These are phyloP conservation scores for Myxozyma nipponensis DNA, from an alignment of 805 yeast genomes.

Conservation along the genomic window DNA sequence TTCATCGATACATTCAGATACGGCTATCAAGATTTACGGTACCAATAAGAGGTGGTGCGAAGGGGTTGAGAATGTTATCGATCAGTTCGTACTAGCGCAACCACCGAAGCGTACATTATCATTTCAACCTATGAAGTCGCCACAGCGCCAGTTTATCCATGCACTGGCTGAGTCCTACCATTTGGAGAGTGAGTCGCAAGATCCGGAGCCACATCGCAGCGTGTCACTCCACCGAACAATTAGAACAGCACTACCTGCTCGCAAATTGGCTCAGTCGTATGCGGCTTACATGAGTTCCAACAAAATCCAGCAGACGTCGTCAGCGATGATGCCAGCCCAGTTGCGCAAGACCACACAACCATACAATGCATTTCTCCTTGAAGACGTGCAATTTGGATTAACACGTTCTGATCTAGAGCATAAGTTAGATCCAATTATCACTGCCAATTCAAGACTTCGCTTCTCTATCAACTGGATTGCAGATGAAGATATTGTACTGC, in stretches of 20 bases:
- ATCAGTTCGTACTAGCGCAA: conserved; percentile 44
- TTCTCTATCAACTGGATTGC: conserved; percentile 23
- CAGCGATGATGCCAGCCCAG: conserved; percentile 7
- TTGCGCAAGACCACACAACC: conserved; percentile 13
- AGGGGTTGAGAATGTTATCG: conserved; percentile 53
- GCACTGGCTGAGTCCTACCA: conserved; percentile 58
- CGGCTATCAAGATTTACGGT: conserved; percentile 45
- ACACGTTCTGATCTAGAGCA: conserved; percentile 21
- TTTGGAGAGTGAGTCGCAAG: conserved; percentile 69
- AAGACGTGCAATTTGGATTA: conserved; percentile 20
- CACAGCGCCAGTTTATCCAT: conserved; percentile 69
- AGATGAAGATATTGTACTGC: conserved; percentile 26
- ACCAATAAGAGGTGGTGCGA: conserved; percentile 67
- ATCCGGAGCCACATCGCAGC: conserved; percentile 72
- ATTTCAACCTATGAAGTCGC: conserved; percentile 69
- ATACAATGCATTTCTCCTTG: conserved; percentile 21
- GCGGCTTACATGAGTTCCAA: conserved; percentile 2
- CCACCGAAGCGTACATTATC: conserved; percentile 44
- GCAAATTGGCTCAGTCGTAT: conserved; percentile 22
- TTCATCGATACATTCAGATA: conserved; percentile 43
- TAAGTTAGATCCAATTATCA: conserved; percentile 8
- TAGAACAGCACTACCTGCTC: conserved; percentile 18
- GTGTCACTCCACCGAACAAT: conserved; percentile 51
- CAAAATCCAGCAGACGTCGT: background rate
- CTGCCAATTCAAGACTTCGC: conserved; percentile 2